Conservation (phyloP, 2,329 filamentous ascomycete genomes). For the Magnaporthales sp. region DNA sequence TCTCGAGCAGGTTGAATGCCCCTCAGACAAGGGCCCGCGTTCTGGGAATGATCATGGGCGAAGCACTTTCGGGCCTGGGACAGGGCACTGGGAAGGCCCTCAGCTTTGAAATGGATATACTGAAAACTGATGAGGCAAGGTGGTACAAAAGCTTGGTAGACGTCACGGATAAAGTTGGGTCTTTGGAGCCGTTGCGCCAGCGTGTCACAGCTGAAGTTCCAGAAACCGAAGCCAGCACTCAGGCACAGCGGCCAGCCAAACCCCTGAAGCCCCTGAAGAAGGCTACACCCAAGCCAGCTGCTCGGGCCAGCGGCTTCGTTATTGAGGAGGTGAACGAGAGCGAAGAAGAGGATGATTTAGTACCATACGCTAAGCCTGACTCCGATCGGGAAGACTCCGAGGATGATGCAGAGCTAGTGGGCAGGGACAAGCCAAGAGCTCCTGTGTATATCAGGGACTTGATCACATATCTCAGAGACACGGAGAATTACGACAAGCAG, state of each 20-base stretch:
- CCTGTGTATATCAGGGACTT: conserved; percentile 90
- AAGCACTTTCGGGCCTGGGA: conserved; percentile 54
- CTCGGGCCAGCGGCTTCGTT: conserved; percentile 26
- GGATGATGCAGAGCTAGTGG: conserved; percentile 81
- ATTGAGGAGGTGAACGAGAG: conserved; percentile 59
- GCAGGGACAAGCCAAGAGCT: conserved; percentile 70
- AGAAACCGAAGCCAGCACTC: conserved; percentile 6
- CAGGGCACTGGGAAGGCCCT: conserved; percentile 65
- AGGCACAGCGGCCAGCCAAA: conserved; percentile 9
- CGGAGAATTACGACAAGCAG: conserved; percentile 78
- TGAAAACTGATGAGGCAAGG: conserved; percentile 59
- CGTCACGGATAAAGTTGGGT: conserved; percentile 54
- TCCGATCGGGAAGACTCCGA: conserved; percentile 88
- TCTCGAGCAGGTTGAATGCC: conserved; percentile 78
- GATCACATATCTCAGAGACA: conserved; percentile 68
- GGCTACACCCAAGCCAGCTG: conserved; percentile 19
- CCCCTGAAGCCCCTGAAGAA: conserved; percentile 6
- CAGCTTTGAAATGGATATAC: conserved; percentile 77
- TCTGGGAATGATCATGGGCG: conserved; percentile 81
- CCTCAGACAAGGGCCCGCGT: conserved; percentile 69
- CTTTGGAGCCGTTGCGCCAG: conserved; percentile 36
- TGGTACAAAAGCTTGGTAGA: conserved; percentile 64
- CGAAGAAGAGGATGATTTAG: conserved; percentile 56
- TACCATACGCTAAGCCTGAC: conserved; percentile 76
- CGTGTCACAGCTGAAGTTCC: conserved; percentile 12